A percentile compares a stretch with the other conserved stretches of the same genome.
Evolutionary conservation across 2,329 filamentous ascomycete species (phyloP).

Genomic region (Alternaria postmessia): DNA sequence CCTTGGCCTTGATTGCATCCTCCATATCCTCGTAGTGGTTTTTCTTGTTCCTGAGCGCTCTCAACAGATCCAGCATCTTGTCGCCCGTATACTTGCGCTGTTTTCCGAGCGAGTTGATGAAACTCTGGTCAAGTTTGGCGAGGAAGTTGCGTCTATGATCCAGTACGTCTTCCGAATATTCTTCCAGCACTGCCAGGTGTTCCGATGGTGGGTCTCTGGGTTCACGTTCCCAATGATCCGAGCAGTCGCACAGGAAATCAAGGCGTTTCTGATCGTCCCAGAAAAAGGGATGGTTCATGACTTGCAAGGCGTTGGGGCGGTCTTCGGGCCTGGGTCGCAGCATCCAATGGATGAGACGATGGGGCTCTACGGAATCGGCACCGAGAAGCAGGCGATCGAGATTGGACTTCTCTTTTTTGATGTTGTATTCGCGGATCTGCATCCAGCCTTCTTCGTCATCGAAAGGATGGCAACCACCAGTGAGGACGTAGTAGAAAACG

Average conservation of each 20-base stretch:
- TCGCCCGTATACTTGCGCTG: slow-evolving; percentile 93
- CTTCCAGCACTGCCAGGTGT: slow-evolving; percentile 68
- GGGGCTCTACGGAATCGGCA: slow-evolving; percentile 84
- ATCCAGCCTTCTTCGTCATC: slow-evolving; percentile 94
- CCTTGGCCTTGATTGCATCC: slow-evolving; percentile 74
- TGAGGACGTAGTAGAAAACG: slow-evolving; percentile 99
- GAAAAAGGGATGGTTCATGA: slow-evolving; percentile 96
- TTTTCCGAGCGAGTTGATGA: slow-evolving; percentile 89
- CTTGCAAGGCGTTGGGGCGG: slow-evolving; percentile 76
- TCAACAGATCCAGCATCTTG: slow-evolving; percentile 82
- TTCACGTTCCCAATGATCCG: slow-evolving; percentile 95
- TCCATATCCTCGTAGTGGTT: slow-evolving; percentile 99
- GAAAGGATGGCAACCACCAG: slow-evolving; percentile 89
- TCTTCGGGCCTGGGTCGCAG: slow-evolving; percentile 69
- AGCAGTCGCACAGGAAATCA: slow-evolving; percentile 93
- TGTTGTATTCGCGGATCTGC: slow-evolving; percentile 85
- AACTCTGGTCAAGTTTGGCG: slow-evolving; percentile 75
- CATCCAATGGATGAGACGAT: slow-evolving; percentile 88
- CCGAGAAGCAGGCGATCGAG: slow-evolving; percentile 78
- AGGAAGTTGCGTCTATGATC: slow-evolving; percentile 78
- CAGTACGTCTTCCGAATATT: slow-evolving; percentile 56
- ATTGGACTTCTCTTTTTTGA: slow-evolving; percentile 85
- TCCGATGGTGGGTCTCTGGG: slow-evolving; percentile 80
- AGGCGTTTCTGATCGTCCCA: slow-evolving; percentile 90
- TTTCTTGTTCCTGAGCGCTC: slow-evolving; percentile 92